Evolutionary conservation across 139 green algal genomes (phyloP), one percentile per base, ranked within the genome.

Genomic region (Micractinium sp.): DNA sequence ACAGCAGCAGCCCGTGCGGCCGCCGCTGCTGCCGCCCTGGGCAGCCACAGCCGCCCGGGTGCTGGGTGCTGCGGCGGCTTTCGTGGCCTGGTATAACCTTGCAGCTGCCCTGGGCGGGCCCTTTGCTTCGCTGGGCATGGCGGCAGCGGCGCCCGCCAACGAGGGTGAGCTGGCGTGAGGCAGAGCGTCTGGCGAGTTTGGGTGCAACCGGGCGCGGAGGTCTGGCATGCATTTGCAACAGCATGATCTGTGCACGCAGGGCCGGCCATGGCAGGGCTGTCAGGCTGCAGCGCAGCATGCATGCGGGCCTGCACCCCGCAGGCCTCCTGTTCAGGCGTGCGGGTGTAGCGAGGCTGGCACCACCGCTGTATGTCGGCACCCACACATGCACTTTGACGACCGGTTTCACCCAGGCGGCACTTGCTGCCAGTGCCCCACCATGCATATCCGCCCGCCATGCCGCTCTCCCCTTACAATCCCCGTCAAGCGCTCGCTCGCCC

Each of bases 71-170:
- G 86, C 86, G 36, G 53, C 60, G 27, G 60, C 36, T 1, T 84
- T 89, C 80, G 75, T 35, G 33, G 75, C 78, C n/a, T 89, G 86
- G 86, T 89, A 89, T 75, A 66, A 73, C 14, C 56, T 89, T 38
- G 33, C 86, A 3, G 29, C 33, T 15, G 67, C 41, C 20, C 31
- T 80, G 31, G 39, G 31, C 3, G 85, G 85, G 27, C 71, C 71
- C 13, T 88, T 88, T 75, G 85, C 85, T 14, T 88, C 85, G 41
- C 31, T 88, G 29, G n/a, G 85, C 71, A n/a, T 88, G 7, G 69
- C 82, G 38, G 82, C 85, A 53, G 67, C 81, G 39, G 60, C 67
- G 38, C 31, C 38, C 16, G 66, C 83, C 36, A 80, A 87, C 31
- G 83, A 87, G 76, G 83, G 83, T 87, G 83, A 27, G 82, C 15